phyloP scores from a whole-genome alignment of 345 rosid genomes.

The Conringia planisiliqua region DNA sequence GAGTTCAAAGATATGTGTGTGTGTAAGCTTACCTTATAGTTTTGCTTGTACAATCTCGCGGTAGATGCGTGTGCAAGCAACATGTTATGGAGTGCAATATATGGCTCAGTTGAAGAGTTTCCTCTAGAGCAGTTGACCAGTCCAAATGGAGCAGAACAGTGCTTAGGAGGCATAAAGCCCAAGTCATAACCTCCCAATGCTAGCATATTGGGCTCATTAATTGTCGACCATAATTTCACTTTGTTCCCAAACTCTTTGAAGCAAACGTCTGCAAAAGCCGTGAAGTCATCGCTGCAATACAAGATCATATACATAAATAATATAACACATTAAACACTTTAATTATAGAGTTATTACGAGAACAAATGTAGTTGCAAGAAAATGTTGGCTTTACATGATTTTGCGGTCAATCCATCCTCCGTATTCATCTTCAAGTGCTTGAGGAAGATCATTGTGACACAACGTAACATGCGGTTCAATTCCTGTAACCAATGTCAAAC shows the following conservation, averaged over 20 bases:
- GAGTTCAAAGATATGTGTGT: background rate
- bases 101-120: conserved; percentile 68
- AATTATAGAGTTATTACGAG: background rate
- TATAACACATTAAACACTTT: background rate
- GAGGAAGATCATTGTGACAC: conserved; percentile 53
- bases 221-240: conserved; percentile 56
- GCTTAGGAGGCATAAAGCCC: conserved; percentile 34
- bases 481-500: conserved; percentile 19
- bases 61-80: conserved; percentile 63
- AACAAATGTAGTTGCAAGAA: background rate
- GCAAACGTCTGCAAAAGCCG: conserved; percentile 62
- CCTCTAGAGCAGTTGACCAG: conserved; percentile 34
- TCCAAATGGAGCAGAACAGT: background rate
- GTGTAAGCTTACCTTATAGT: conserved; percentile 47
- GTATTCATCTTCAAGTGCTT: conserved; percentile 67
- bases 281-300: conserved; percentile 64
- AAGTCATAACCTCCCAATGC: conserved; percentile 35
- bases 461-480: conserved; percentile 57
- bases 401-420: conserved; percentile 59
- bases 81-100: conserved; percentile 52
- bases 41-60: conserved; percentile 44
- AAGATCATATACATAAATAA: background rate
- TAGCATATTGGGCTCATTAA: conserved; percentile 64
- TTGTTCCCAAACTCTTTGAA: conserved; percentile 63
- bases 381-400: conserved; percentile 41